Evolutionary conservation across 2,329 filamentous ascomycete species (phyloP).

Genomic region (Aspergillus versicolor): DNA sequence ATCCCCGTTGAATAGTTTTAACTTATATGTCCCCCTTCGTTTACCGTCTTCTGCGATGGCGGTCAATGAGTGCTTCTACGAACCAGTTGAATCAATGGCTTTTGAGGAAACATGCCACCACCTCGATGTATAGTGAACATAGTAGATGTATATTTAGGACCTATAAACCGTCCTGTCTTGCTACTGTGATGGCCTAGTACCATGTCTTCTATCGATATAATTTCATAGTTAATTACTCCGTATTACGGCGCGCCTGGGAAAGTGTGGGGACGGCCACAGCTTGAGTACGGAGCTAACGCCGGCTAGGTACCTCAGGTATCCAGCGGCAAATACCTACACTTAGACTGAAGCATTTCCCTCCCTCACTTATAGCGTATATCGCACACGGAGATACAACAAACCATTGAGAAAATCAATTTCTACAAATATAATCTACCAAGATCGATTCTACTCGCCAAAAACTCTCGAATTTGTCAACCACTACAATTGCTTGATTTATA

Average conservation of each 20-base stretch:
- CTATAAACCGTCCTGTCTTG: neutral
- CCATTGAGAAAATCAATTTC: neutral
- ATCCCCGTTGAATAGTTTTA: constrained; percentile 27
- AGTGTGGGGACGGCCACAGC: neutral
- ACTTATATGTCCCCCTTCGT: constrained; percentile 21
- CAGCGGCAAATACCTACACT: no score
- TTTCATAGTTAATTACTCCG: neutral
- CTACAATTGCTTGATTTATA: neutral
- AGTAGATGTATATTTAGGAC: neutral
- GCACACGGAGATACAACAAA: neutral
- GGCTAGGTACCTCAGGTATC: no score
- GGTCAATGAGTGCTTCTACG: constrained; percentile 23
- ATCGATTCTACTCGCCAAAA: neutral
- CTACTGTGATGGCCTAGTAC: neutral
- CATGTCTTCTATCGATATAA: neutral
- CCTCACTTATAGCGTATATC: neutral
- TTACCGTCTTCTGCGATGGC: constrained; percentile 24
- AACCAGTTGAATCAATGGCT: neutral
- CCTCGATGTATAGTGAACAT: constrained; percentile 3
- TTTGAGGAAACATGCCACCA: neutral
- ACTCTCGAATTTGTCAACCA: neutral
- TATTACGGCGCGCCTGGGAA: neutral
- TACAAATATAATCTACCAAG: neutral
- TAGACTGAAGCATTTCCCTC: neutral
- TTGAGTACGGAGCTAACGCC: neutral